Conservation (phyloP, 2,329 filamentous ascomycete species). For the Colletotrichum truncatum region DNA sequence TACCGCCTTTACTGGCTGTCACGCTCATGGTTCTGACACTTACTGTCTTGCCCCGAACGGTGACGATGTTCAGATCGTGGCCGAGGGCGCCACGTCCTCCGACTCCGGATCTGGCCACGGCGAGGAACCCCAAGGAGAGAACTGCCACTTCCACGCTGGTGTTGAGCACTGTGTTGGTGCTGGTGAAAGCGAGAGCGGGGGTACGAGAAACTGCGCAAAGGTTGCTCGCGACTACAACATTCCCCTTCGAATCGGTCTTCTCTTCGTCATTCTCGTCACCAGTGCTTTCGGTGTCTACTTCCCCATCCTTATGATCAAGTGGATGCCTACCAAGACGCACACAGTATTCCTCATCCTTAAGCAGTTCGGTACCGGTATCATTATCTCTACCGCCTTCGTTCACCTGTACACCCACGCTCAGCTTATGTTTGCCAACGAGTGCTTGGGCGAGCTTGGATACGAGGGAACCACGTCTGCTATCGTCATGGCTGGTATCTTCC, state of each 20-base stretch:
- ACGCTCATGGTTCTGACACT: conserved; percentile 66
- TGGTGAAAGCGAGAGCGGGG: conserved; percentile 49
- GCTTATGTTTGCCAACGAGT: conserved; percentile 78
- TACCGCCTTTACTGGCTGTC: conserved; percentile 71
- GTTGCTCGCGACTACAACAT: conserved; percentile 70
- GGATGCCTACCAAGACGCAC: conserved; percentile 60
- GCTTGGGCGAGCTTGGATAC: conserved; percentile 71
- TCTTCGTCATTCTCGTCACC: conserved; percentile 77
- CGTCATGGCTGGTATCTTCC: conserved; percentile 77
- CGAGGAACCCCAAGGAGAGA: conserved; percentile 44
- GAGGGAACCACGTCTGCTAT: conserved; percentile 77
- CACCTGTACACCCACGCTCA: conserved; percentile 78
- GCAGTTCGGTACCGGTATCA: conserved; percentile 78
- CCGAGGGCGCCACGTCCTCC: conserved; percentile 41
- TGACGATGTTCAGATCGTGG: conserved; percentile 66
- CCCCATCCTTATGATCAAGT: conserved; percentile 70
- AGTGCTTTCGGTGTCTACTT: conserved; percentile 62
- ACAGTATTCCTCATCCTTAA: conserved; percentile 71
- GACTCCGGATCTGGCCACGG: conserved; percentile 33
- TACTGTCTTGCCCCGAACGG: conserved; percentile 70
- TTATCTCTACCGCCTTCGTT: conserved; percentile 76
- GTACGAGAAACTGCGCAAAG: conserved; percentile 52
- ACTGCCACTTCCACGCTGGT: conserved; percentile 80
- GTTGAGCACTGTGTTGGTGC: conserved; percentile 63
- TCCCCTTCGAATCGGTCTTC: conserved; percentile 72